Percentiles rank a stretch among this genome's conserved stretches.
Evolutionary conservation across 441 rosid species (phyloP).

Genomic region (Biscutella laevigata): DNA sequence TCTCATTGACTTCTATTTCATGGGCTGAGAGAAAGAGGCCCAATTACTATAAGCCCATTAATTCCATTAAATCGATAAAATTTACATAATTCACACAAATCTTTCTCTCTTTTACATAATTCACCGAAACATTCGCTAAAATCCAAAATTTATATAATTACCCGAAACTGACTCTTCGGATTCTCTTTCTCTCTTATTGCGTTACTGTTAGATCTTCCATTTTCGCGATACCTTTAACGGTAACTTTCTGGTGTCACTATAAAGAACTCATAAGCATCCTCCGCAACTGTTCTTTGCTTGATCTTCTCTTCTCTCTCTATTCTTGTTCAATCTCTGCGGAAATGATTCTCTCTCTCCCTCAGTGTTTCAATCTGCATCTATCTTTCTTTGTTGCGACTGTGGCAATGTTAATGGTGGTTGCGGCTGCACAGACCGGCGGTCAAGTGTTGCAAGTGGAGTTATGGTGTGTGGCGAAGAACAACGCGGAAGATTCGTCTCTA

Average conservation of each 20-base stretch:
- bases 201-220: conserved; percentile 14
- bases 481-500: conserved; percentile 78
- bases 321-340: neutral
- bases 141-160: too few relatives aligned
- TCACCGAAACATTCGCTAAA: too few relatives aligned
- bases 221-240: conserved; percentile 32
- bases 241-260: conserved; percentile 19
- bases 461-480: conserved; percentile 97
- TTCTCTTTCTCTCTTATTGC: too few relatives aligned
- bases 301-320: conserved; percentile 4
- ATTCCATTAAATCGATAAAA: neutral
- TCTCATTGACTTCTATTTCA: neutral
- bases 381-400: conserved; percentile 15
- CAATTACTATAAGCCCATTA: too few relatives aligned
- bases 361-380: conserved; percentile 10
- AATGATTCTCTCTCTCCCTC: conserved; percentile 8
- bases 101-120: neutral
- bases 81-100: conserved; percentile 3
- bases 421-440: conserved; percentile 16
- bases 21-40: conserved; percentile 17
- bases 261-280: neutral
- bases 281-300: neutral
- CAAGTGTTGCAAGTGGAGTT: conserved; percentile 39
- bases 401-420: neutral
- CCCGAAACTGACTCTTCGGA: too few relatives aligned